Evolutionary conservation across 768 basidiomycete species (phyloP).

Genomic region (Rhizopogon rudus): DNA sequence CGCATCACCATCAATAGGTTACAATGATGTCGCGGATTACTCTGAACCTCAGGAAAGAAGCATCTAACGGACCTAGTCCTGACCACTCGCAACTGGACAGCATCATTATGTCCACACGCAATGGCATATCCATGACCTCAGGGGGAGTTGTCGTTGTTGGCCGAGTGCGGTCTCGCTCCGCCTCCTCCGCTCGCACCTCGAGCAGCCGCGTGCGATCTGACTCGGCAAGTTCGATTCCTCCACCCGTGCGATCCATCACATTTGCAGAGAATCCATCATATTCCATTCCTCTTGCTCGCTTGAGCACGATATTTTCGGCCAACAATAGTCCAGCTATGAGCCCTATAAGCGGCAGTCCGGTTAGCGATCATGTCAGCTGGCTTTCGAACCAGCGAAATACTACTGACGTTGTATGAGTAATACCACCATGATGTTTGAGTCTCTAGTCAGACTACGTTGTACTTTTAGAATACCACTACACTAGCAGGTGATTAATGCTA

Average conservation of each 20-base stretch:
- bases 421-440: neutral
- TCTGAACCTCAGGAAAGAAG: constrained; percentile 47
- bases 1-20: constrained; percentile 29
- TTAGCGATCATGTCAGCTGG: neutral
- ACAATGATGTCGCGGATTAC: constrained; percentile 71
- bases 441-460: neutral
- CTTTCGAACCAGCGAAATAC: too few species aligned
- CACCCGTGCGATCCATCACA: neutral
- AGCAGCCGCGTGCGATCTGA: neutral
- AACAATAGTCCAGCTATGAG: neutral
- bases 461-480: neutral
- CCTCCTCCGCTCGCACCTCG: neutral
- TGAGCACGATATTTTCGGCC: constrained; percentile 2
- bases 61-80: neutral
- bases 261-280: neutral
- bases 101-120: neutral
- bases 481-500: too few species aligned
- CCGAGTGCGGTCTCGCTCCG: neutral
- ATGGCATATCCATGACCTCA: neutral
- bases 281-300: neutral
- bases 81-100: neutral
- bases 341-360: neutral
- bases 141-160: neutral
- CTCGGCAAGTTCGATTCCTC: neutral
- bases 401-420: neutral